Evolutionary conservation across 2,329 filamentous ascomycete species (phyloP).

Genomic region (Clarireedia monteithiana): DNA sequence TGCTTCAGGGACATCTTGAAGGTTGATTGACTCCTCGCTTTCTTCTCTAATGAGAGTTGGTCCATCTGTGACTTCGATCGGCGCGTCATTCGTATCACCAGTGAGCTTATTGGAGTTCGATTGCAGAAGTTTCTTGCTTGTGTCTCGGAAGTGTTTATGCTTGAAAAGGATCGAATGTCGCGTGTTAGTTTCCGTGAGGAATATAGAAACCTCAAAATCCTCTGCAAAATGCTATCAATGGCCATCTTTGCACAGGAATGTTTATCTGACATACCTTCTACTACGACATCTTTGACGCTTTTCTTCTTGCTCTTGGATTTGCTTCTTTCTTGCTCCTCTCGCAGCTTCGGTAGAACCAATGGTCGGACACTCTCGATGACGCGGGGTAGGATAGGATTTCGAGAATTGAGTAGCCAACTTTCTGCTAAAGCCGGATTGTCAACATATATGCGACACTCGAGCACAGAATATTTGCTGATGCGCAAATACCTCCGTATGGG

Average conservation of each 20-base stretch:
- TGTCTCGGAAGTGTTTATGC: slow-evolving; percentile 67
- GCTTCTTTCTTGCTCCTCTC: slow-evolving; percentile 73
- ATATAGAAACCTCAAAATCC: slow-evolving; percentile 92
- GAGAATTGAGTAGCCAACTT: slow-evolving; percentile 75
- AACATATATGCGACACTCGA: slow-evolving; percentile 95
- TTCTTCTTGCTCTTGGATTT: slow-evolving; percentile 43
- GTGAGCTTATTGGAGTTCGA: slow-evolving; percentile 58
- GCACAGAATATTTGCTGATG: slow-evolving; percentile 85
- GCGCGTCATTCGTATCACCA: slow-evolving; percentile 44
- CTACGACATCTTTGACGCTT: slow-evolving; percentile 80
- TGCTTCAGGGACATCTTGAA: slow-evolving; percentile 22
- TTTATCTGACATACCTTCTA: slow-evolving; percentile 49
- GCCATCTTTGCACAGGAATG: background rate
- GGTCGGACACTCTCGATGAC: slow-evolving; percentile 82
- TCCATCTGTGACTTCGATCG: slow-evolving; percentile 32
- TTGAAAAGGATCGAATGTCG: slow-evolving; percentile 83
- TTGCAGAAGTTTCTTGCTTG: slow-evolving; percentile 33
- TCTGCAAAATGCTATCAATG: slow-evolving; percentile 43
- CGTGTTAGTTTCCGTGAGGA: slow-evolving; percentile 77
- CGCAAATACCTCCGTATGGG: slow-evolving; percentile 83
- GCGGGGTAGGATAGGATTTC: slow-evolving; percentile 67
- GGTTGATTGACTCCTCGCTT: slow-evolving; percentile 17
- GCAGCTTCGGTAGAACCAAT: slow-evolving; percentile 80
- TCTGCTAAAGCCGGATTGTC: slow-evolving; percentile 79
- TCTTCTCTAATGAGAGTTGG: slow-evolving; percentile 20